Conservation (phyloP, 441 rosid species). For the Populus trichocarpa region DNA sequence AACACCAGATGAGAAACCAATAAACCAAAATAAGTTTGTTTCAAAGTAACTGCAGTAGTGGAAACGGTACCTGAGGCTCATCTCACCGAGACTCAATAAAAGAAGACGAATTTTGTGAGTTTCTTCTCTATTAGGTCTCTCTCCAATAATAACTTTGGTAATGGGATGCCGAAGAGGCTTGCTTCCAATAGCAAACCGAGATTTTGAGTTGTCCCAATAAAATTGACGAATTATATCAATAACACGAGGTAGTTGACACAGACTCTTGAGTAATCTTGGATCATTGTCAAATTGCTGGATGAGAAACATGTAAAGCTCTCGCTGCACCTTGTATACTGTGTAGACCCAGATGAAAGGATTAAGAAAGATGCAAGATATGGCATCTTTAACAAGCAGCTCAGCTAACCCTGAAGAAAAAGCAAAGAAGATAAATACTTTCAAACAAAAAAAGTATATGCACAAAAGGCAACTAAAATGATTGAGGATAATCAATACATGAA, state of each 20-base stretch:
- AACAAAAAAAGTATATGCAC: not conserved
- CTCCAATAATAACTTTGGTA: conserved; percentile 56
- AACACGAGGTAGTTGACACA: conserved; percentile 80
- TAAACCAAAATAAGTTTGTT: not conserved
- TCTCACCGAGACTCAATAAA: conserved; percentile 93
- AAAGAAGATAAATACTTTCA: conserved; percentile 11
- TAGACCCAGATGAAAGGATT: conserved; percentile 90
- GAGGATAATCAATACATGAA: conserved; percentile 1
- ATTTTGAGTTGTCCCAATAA: conserved; percentile 84
- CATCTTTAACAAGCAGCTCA: conserved; percentile 83
- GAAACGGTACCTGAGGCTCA: conserved; percentile 81
- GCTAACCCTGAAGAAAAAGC: conserved; percentile 57
- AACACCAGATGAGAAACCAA: not conserved
- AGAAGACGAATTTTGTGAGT: conserved; percentile 95
- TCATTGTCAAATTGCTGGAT: conserved; percentile 89
- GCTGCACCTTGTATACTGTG: conserved; percentile 84
- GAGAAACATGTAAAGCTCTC: conserved; percentile 96
- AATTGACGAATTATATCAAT: conserved; percentile 79
- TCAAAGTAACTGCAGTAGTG: conserved; percentile 4
- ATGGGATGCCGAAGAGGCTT: conserved; percentile 81
- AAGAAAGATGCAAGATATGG: conserved; percentile 86
- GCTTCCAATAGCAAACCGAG: conserved; percentile 67
- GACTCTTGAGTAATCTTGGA: conserved; percentile 72
- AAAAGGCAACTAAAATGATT: conserved; percentile 9
- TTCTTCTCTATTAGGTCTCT: conserved; percentile 89